phyloP scores from a whole-genome alignment of 2,329 filamentous ascomycete genomes.

The Pestalotiopsis sp. region DNA sequence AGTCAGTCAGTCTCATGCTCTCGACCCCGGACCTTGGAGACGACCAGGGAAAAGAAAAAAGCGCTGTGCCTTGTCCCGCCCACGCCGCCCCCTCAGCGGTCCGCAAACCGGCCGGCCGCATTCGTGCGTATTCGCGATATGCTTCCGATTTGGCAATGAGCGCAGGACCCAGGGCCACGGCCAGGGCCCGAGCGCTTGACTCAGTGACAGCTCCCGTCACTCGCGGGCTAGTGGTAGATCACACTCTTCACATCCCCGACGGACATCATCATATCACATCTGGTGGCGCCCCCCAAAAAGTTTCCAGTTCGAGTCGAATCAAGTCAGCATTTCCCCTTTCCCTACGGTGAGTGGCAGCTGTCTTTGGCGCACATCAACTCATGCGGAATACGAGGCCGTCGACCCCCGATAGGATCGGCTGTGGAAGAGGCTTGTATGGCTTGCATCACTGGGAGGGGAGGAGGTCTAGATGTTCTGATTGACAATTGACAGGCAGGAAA shows the following conservation, averaged over 20 bases:
- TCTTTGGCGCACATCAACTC: neutral
- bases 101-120: conserved; percentile 2
- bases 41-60: neutral
- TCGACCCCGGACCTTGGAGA: neutral
- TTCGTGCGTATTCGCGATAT: neutral
- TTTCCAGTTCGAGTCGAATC: neutral
- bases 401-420: neutral
- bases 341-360: neutral
- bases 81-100: neutral
- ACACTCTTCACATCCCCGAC: neutral
- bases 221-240: neutral
- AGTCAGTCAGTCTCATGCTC: too few relatives aligned
- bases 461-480: neutral
- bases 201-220: neutral
- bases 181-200: neutral
- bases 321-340: neutral
- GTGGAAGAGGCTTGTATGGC: neutral
- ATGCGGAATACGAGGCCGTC: neutral
- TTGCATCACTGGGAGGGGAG: neutral
- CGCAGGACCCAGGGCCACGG: neutral
- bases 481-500: neutral
- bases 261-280: neutral
- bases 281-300: neutral
- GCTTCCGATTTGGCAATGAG: neutral
- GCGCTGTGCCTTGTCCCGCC: neutral